Conservation (phyloP, 257 asterid species). For the Misopates orontium region DNA sequence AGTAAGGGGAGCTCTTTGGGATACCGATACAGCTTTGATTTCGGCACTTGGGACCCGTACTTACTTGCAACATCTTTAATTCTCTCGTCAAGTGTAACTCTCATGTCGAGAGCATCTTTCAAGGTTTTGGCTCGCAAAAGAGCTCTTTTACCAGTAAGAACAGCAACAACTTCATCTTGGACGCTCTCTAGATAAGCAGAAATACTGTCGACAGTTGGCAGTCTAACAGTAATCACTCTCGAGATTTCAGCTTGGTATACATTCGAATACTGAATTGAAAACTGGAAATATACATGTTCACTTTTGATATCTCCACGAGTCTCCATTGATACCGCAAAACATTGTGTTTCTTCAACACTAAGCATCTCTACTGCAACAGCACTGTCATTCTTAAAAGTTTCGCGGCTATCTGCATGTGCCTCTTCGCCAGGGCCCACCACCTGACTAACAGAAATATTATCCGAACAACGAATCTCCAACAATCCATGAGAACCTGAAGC, state of each 20-base stretch:
- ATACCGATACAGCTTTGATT: conserved; percentile 77
- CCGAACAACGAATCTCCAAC: conserved; percentile 87
- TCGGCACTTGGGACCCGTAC: conserved; percentile 77
- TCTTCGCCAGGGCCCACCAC: conserved; percentile 96
- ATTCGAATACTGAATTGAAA: conserved; percentile 72
- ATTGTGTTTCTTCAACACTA: conserved; percentile 88
- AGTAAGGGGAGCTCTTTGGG: conserved; percentile 75
- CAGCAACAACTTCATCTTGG: conserved; percentile 92
- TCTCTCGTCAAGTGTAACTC: conserved; percentile 74
- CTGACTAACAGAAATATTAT: conserved; percentile 75
- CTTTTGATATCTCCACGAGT: conserved; percentile 76
- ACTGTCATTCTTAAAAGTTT: conserved; percentile 58
- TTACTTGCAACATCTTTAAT: conserved; percentile 79
- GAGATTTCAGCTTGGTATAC: conserved; percentile 84
- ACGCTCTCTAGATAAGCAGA: conserved; percentile 82
- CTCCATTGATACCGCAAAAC: conserved; percentile 82
- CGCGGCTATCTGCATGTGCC: conserved; percentile 68
- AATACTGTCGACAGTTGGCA: conserved; percentile 84
- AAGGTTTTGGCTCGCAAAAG: conserved; percentile 70
- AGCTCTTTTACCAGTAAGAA: conserved; percentile 80
- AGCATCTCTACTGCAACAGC: conserved; percentile 75
- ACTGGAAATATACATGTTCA: conserved; percentile 82
- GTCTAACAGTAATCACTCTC: conserved; percentile 79
- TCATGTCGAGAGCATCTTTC: conserved; percentile 73
- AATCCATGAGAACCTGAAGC: conserved; percentile 93